A percentile compares a stretch with the other conserved stretches of the same genome.
Conservation (phyloP, 257 asterid species). For the Solanum sejunctum region DNA sequence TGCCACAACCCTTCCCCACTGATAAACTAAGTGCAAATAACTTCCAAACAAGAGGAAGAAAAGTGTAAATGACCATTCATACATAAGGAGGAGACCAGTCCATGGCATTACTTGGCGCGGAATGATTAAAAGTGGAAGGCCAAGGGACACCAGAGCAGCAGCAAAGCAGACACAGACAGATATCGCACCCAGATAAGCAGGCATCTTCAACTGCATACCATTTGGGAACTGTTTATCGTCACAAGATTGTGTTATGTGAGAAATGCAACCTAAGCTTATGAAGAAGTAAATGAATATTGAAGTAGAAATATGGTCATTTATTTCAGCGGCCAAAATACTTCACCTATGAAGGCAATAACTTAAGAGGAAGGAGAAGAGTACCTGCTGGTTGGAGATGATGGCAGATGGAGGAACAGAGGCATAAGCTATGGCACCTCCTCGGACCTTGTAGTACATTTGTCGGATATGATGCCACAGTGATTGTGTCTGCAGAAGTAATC, state of each 20-base stretch:
- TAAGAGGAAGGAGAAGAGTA: constrained; percentile 1
- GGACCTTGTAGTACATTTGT: constrained; percentile 63
- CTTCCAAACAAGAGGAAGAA: constrained; percentile 67
- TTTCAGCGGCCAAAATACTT: neutral
- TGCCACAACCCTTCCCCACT: constrained; percentile 62
- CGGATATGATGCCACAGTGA: constrained; percentile 59
- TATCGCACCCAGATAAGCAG: constrained; percentile 48
- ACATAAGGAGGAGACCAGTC: constrained; percentile 90
- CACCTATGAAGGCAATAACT: neutral
- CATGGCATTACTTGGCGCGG: constrained; percentile 93
- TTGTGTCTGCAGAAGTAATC: constrained; percentile 42
- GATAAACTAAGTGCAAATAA: constrained; percentile 50
- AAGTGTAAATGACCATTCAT: constrained; percentile 84
- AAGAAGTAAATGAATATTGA: neutral
- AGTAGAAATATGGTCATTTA: neutral
- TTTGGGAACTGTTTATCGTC: constrained; percentile 40
- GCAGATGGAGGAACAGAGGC: constrained; percentile 58
- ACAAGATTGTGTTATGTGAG: neutral
- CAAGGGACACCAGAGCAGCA: constrained; percentile 64
- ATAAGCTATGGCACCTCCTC: constrained; percentile 65
- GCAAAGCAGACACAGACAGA: constrained; percentile 46
- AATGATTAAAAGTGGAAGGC: constrained; percentile 52
- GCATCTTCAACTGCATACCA: constrained; percentile 56
- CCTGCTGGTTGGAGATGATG: constrained; percentile 66
- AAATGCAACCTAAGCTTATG: neutral